Evolutionary conservation across 2,329 filamentous ascomycete species (phyloP).

Genomic region (Phaeosphaeriaceae sp.): DNA sequence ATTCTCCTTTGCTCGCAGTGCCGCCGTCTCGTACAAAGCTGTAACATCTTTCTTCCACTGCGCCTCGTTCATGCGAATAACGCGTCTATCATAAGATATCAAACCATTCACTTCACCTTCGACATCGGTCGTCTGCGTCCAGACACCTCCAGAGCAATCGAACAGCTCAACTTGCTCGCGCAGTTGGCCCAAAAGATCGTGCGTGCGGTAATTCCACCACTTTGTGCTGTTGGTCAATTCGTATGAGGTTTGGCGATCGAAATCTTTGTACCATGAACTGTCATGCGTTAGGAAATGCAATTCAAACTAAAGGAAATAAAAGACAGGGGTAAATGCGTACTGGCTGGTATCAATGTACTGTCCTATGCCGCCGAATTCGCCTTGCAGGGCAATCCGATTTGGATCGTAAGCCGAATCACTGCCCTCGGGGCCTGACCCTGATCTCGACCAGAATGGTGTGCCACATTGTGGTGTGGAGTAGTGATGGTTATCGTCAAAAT

Average conservation of each 20-base stretch:
- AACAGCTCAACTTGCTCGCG: conserved; percentile 59
- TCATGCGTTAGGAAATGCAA: background rate
- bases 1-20: conserved; percentile 12
- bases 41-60: conserved; percentile 68
- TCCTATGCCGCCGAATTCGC: conserved; percentile 74
- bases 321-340: conserved; percentile 47
- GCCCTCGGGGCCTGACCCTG: conserved; percentile 58
- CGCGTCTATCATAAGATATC: conserved; percentile 70
- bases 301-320: background rate
- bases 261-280: conserved; percentile 68
- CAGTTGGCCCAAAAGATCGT: conserved; percentile 58
- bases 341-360: conserved; percentile 57
- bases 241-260: conserved; percentile 67
- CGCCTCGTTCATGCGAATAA: conserved; percentile 61
- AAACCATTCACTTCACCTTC: conserved; percentile 77
- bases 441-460: conserved; percentile 68
- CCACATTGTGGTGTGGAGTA: conserved; percentile 76
- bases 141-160: conserved; percentile 71
- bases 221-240: conserved; percentile 66
- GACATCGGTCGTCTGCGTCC: conserved; percentile 77
- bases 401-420: conserved; percentile 59
- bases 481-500: conserved; percentile 72
- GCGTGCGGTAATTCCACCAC: conserved; percentile 70
- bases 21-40: conserved; percentile 62
- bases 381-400: conserved; percentile 69